Evolutionary conservation across 2,329 filamentous ascomycete genomes (phyloP), one percentile per base, ranked within the genome.

Genomic region (Magnaporthiopsis incrustans): DNA sequence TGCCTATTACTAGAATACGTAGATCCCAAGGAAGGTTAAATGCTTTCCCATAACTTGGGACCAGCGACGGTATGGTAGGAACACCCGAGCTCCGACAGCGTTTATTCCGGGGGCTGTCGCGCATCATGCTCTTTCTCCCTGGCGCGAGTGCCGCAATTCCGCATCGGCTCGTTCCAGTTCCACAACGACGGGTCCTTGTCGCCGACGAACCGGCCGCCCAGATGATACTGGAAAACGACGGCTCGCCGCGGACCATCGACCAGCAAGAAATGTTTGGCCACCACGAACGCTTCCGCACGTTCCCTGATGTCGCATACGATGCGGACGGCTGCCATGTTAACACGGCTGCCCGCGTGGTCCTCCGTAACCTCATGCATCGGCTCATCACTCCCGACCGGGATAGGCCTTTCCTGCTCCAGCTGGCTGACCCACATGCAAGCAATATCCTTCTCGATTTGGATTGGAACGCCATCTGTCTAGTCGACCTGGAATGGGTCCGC

Each of bases 171-270:
- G 27, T 70, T 70, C 56, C 62, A 62, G 14, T 68, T 72, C 63
- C 35, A 71, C 65, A 64, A 69, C 64, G 65, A 73, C 65, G 71
- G 73, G 38, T 75, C 71, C 38, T 67, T 76, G 26, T 67, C 69
- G 25, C 66, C 75, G 60, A 69, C 72, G 44, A 76, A 73, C 65
- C 71, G 73, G 57, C 73, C 73, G 3, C 44, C 18, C 66, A 71
- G 15, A 66, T 71, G 25, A 71, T 73, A 4, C 66, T 75, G 12
- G 75, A 76, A 67, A 76, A 74, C 67, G 65, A 72, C 15, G 71
- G 71, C 61, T 67, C 71, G 22, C 66, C 62, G 33, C 71, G 71
- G 66, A 68, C 66, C n/a, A 75, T 76, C 61, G 64, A 44, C 67
- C 53, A 50, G 68, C 32, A 33, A 4, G 32, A 33, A 33, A 33